These are phyloP conservation scores for Dendrobium chrysotoxum DNA, from an alignment of 106 monocot genomes.

Conservation along the genomic window DNA sequence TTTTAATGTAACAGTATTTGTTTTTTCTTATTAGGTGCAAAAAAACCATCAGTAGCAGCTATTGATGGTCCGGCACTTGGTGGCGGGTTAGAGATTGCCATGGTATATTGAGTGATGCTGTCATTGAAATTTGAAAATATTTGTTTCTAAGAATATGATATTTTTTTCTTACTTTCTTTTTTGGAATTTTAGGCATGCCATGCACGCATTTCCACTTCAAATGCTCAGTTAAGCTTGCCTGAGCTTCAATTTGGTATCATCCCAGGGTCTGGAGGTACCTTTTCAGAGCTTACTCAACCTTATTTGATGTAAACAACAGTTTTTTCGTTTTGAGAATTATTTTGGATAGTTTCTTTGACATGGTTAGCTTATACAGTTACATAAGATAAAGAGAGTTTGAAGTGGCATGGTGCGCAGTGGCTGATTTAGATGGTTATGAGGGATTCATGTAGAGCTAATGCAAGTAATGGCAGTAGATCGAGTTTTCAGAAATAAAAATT, in stretches of 20 bases:
- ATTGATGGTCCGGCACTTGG: conserved; percentile 94
- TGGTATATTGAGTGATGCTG: conserved; percentile 39
- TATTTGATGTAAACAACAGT: neutral
- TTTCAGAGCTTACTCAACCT: neutral
- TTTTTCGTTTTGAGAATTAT: neutral
- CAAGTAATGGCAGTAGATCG: neutral
- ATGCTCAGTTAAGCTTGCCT: conserved; percentile 68
- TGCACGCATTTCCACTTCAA: conserved; percentile 66
- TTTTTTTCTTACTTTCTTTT: neutral
- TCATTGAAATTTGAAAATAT: neutral
- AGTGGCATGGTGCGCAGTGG: neutral
- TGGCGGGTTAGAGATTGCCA: conserved; percentile 89
- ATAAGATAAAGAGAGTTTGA: neutral
- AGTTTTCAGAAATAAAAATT: neutral
- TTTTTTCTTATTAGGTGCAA: conserved; percentile 48
- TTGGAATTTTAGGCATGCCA: conserved; percentile 63
- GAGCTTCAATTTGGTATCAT: conserved; percentile 76
- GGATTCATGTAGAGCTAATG: neutral
- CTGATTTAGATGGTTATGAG: neutral
- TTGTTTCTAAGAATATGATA: neutral
- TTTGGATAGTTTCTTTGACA: neutral
- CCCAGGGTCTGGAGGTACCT: conserved; percentile 84
- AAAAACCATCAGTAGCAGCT: conserved; percentile 86
- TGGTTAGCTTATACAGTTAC: neutral
- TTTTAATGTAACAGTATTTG: neutral